phyloP scores from a whole-genome alignment of 768 basidiomycete genomes.

The Tremella yokohamensis region DNA sequence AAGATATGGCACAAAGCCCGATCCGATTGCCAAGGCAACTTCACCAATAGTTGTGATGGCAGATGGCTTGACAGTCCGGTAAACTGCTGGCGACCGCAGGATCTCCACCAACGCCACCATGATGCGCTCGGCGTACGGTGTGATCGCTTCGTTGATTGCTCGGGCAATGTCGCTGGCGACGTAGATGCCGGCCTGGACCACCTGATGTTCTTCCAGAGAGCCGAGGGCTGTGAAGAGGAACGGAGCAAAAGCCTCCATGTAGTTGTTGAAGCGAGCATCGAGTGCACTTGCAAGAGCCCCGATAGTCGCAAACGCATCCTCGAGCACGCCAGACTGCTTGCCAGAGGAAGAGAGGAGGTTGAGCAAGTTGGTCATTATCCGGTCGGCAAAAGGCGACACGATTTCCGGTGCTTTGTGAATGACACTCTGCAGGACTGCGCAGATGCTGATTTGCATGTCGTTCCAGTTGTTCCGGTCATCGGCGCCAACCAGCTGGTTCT shows the following conservation, averaged over 20 bases:
- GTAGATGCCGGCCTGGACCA: conserved; percentile 93
- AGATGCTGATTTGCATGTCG: conserved; percentile 92
- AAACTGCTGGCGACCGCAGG: conserved; percentile 81
- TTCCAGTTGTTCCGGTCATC: conserved; percentile 99
- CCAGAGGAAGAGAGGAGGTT: conserved; percentile 79
- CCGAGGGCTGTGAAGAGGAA: conserved; percentile 84
- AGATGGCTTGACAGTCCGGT: conserved; percentile 93
- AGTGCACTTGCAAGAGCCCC: conserved; percentile 63
- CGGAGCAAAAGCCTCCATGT: conserved; percentile 31
- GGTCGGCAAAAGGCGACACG: conserved; percentile 83
- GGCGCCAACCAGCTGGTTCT: conserved; percentile 89
- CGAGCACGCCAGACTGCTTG: conserved; percentile 89
- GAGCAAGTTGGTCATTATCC: conserved; percentile 88
- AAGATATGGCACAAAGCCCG: conserved; percentile 80
- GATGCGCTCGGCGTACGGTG: conserved; percentile 78
- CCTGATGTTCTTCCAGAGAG: conserved; percentile 88
- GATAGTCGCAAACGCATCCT: conserved; percentile 92
- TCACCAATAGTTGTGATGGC: conserved; percentile 94
- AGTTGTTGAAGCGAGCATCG: conserved; percentile 34
- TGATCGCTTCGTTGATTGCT: conserved; percentile 77
- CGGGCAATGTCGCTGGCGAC: conserved; percentile 95
- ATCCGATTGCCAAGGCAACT: conserved; percentile 85
- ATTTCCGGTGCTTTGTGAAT: conserved; percentile 77
- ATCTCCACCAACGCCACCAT: conserved; percentile 91
- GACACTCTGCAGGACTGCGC: conserved; percentile 64